Percentiles rank a stretch among this genome's conserved stretches.
Evolutionary conservation across 139 green algal species (phyloP).

Genomic region (Microglena sp.): DNA sequence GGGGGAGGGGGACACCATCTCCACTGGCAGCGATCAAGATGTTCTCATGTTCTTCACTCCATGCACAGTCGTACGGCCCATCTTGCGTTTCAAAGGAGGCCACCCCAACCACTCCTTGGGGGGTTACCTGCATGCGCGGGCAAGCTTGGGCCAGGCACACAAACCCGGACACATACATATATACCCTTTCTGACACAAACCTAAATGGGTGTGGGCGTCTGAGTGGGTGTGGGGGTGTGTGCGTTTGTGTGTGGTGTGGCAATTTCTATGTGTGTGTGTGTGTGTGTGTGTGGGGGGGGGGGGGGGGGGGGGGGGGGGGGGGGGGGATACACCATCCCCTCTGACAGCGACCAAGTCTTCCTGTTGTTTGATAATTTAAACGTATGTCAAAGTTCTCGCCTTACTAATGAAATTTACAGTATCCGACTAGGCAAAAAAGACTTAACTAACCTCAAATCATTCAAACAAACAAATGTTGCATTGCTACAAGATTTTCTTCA

Average conservation of each 20-base stretch:
- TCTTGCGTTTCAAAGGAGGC: conserved; percentile 89
- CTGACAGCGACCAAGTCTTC: no score
- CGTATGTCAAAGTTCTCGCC: no score
- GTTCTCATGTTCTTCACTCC: conserved; percentile 94
- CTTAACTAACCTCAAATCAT: no score
- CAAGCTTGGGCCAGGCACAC: background rate
- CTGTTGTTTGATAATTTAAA: no score
- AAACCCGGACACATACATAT: background rate
- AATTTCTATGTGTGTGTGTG: conserved; percentile 1
- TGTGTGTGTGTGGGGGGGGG: conserved; percentile 5
- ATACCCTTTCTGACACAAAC: background rate
- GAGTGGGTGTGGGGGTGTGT: no score
- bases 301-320: no score
- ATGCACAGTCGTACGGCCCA: conserved; percentile 90
- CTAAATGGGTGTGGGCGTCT: background rate
- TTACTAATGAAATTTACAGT: no score
- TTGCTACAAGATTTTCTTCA: no score
- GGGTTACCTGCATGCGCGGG: conserved; percentile 46
- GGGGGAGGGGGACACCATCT: no score
- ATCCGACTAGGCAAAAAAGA: no score
- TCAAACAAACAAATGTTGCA: no score
- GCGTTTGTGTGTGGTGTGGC: no score
- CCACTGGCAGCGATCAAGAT: conserved; percentile 80
- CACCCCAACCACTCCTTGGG: conserved; percentile 58
- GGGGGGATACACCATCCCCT: background rate